A percentile compares a stretch with the other conserved stretches of the same genome.
Evolutionary conservation across 495 filamentous ascomycete species (phyloP).

Genomic region (Chaetomium cochliodes): DNA sequence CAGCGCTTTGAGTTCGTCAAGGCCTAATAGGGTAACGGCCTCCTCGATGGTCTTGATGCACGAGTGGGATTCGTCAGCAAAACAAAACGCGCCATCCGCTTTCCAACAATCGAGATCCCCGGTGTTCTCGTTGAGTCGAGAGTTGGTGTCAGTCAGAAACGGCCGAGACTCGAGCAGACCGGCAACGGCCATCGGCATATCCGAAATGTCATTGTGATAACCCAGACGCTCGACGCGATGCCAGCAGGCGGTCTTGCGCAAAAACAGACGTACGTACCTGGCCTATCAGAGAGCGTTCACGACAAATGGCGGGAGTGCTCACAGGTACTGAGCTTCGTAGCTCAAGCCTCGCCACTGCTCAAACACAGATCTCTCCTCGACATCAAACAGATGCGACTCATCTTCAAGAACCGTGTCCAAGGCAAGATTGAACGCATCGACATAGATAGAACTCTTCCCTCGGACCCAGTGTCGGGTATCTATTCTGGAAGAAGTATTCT

Average conservation of each 20-base stretch:
- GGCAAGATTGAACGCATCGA: constrained; percentile 94
- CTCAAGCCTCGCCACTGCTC: constrained; percentile 66
- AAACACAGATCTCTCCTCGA: constrained; percentile 77
- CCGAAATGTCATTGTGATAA: constrained; percentile 79
- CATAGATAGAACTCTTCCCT: constrained; percentile 81
- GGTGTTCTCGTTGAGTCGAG: not conserved
- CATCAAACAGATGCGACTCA: constrained; percentile 83
- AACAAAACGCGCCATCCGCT: constrained; percentile 59
- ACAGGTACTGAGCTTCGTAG: constrained; percentile 93
- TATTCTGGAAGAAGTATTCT: constrained; percentile 38
- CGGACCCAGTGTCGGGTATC: constrained; percentile 47
- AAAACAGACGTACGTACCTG: constrained; percentile 84
- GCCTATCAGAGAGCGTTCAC: constrained; percentile 17
- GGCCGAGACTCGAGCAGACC: constrained; percentile 45
- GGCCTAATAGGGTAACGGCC: constrained; percentile 71
- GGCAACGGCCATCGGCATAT: constrained; percentile 62
- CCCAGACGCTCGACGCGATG: constrained; percentile 75
- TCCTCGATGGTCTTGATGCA: constrained; percentile 79
- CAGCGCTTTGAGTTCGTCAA: constrained; percentile 83
- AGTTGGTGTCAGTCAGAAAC: constrained; percentile 5
- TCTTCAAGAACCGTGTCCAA: constrained; percentile 88
- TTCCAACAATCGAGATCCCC: constrained; percentile 44
- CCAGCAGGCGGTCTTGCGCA: constrained; percentile 93
- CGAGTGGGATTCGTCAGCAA: constrained; percentile 74
- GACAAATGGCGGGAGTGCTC: constrained; percentile 33